Percentiles rank a stretch among this genome's conserved stretches.
These are phyloP conservation scores for Holtermannia corniformis DNA, from an alignment of 768 basidiomycete species.

Conservation along the genomic window DNA sequence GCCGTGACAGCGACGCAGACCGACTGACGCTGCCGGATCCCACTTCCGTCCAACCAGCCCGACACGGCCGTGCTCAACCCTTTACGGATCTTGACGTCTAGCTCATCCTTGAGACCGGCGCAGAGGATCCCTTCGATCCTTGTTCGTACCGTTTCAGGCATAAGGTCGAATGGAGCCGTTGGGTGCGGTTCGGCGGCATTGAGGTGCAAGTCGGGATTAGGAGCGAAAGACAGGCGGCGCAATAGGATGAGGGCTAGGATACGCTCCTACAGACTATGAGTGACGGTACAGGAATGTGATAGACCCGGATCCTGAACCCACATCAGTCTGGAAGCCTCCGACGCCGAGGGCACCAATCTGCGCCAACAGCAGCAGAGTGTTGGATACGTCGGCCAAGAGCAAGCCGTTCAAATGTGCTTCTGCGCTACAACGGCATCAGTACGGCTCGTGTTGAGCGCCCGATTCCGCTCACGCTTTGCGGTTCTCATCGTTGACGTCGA, in stretches of 20 bases:
- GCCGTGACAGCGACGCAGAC: not conserved
- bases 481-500: slow-evolving; percentile 16
- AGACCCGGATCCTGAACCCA: slow-evolving; percentile 4
- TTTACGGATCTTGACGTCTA: slow-evolving; percentile 30
- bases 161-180: slow-evolving; percentile 27
- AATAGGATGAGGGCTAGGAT: slow-evolving; percentile 26
- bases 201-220: slow-evolving; percentile 23
- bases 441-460: not conserved
- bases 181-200: slow-evolving; percentile 16
- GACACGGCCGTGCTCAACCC: slow-evolving; percentile 26
- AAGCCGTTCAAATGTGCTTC: slow-evolving; percentile 20
- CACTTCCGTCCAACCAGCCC: slow-evolving; percentile 24
- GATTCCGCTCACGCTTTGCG: slow-evolving; percentile 15
- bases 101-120: slow-evolving; percentile 30
- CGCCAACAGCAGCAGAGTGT: slow-evolving; percentile 25
- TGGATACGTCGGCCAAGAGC: slow-evolving; percentile 14
- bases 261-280: slow-evolving; percentile 17
- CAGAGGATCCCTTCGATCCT: slow-evolving; percentile 32
- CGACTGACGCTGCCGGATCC: slow-evolving; percentile 21
- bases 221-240: slow-evolving; percentile 21
- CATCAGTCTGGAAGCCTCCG: slow-evolving; percentile 31
- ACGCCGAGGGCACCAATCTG: slow-evolving; percentile 34
- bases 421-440: slow-evolving; percentile 10
- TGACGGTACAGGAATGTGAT: not conserved
- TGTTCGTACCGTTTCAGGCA: slow-evolving; percentile 18